phyloP scores from a whole-genome alignment of 768 basidiomycete species.

The Suillus subalutaceus region DNA sequence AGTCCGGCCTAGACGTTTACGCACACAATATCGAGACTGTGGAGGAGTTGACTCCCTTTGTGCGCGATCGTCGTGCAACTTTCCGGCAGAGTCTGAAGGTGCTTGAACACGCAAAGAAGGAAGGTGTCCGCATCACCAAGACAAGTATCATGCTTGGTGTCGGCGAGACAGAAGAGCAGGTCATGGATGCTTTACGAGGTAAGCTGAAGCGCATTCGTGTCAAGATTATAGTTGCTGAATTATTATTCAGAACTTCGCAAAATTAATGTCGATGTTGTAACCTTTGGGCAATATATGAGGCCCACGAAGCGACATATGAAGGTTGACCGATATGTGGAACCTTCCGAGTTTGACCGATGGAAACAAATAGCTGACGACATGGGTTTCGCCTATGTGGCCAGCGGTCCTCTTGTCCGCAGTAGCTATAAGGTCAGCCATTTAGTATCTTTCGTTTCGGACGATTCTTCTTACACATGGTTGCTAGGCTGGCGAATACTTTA shows the following conservation, averaged over 20 bases:
- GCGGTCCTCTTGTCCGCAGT: constrained; percentile 93
- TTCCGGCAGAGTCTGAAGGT: constrained; percentile 86
- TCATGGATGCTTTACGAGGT: constrained; percentile 85
- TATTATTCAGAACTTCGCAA: constrained; percentile 74
- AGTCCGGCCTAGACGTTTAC: constrained; percentile 95
- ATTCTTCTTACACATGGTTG: constrained; percentile 11
- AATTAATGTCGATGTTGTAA: constrained; percentile 92
- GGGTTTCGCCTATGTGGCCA: constrained; percentile 97
- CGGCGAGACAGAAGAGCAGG: constrained; percentile 84
- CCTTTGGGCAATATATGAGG: constrained; percentile 99
- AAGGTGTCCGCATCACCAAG: constrained; percentile 89
- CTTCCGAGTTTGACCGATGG: constrained; percentile 92
- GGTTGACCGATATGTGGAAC: constrained; percentile 94
- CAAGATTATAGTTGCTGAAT: background rate
- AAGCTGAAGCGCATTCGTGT: constrained; percentile 21
- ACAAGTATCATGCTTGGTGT: constrained; percentile 99
- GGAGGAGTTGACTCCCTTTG: constrained; percentile 92
- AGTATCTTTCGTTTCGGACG: background rate
- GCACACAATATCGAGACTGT: constrained; percentile 98
- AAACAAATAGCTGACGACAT: constrained; percentile 86
- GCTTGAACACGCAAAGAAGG: constrained; percentile 79
- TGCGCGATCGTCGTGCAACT: constrained; percentile 92
- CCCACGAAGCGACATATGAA: constrained; percentile 99
- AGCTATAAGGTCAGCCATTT: constrained; percentile 85
- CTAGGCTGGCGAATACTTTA: constrained; percentile 95